Conservation (phyloP, 1,284 basidiomycete species). For the Bondarzewia mesenterica region DNA sequence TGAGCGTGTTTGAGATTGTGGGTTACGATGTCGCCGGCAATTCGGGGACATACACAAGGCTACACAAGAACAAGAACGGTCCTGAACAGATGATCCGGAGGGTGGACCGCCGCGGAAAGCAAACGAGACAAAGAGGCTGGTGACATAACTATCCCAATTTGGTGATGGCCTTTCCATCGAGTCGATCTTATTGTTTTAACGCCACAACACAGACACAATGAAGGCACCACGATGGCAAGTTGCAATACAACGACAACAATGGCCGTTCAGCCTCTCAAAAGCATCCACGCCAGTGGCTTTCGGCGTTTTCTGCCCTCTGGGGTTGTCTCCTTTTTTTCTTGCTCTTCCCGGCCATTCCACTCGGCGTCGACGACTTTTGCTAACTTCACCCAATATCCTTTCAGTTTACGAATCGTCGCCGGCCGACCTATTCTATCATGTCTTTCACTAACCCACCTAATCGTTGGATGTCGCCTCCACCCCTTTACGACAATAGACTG, state of each 20-base stretch:
- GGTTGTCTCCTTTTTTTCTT: neutral
- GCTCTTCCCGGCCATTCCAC: too few relatives aligned
- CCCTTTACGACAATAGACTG: conserved; percentile 44
- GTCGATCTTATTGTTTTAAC: neutral
- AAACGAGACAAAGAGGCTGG: neutral
- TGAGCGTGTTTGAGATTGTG: too few relatives aligned
- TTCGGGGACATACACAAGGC: too few relatives aligned
- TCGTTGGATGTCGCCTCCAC: conserved; percentile 39
- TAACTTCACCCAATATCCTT: neutral
- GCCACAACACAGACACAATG: neutral
- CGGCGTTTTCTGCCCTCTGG: neutral
- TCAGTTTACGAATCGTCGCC: conserved; percentile 29
- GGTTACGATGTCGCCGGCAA: too few relatives aligned
- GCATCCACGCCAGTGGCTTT: neutral
- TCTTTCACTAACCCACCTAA: conserved; percentile 20
- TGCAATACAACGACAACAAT: neutral
- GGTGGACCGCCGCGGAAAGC: too few relatives aligned
- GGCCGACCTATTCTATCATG: conserved; percentile 35
- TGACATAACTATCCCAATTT: neutral
- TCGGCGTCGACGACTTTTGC: too few relatives aligned
- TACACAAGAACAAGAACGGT: too few relatives aligned
- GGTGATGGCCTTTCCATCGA: too few relatives aligned
- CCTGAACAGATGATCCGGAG: too few relatives aligned
- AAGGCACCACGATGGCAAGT: neutral
- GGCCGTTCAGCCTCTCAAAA: neutral